phyloP scores from a whole-genome alignment of 2,329 filamentous ascomycete genomes.

The Talaromyces pinophilus region DNA sequence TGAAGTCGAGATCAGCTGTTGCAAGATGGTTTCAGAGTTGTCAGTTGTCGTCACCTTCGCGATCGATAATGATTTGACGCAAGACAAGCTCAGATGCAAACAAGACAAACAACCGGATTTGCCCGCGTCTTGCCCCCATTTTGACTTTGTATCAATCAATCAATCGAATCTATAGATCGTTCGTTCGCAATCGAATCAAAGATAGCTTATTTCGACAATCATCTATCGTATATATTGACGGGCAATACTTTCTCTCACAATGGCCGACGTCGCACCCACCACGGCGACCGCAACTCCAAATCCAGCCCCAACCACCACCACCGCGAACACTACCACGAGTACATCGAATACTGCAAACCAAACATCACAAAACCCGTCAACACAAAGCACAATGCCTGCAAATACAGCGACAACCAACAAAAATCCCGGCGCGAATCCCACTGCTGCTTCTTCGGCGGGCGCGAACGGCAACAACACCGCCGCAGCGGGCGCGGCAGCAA shows the following conservation, averaged over 20 bases:
- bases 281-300: not conserved
- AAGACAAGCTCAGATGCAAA: slow-evolving; percentile 35
- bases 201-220: not conserved
- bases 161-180: not conserved
- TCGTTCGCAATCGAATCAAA: not conserved
- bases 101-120: slow-evolving; percentile 33
- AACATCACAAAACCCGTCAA: not conserved
- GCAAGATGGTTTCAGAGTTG: not conserved
- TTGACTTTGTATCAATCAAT: not conserved
- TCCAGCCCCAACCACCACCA: slow-evolving; percentile 27
- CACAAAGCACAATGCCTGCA: not conserved
- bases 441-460: slow-evolving; percentile 17
- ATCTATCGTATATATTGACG: not conserved
- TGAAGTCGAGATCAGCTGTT: not conserved
- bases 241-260: slow-evolving; percentile 2
- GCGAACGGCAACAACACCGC: not conserved
- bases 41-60: slow-evolving; percentile 5
- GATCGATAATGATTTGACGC: not conserved
- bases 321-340: slow-evolving; percentile 9
- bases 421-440: slow-evolving; percentile 19
- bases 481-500: slow-evolving; percentile 21
- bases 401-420: slow-evolving; percentile 9
- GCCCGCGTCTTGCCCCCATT: not conserved
- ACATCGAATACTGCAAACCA: slow-evolving; percentile 6
- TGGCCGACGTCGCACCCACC: slow-evolving; percentile 18